These are phyloP conservation scores for Phylloporus arenicola DNA, from an alignment of 768 basidiomycete species.

Conservation along the genomic window DNA sequence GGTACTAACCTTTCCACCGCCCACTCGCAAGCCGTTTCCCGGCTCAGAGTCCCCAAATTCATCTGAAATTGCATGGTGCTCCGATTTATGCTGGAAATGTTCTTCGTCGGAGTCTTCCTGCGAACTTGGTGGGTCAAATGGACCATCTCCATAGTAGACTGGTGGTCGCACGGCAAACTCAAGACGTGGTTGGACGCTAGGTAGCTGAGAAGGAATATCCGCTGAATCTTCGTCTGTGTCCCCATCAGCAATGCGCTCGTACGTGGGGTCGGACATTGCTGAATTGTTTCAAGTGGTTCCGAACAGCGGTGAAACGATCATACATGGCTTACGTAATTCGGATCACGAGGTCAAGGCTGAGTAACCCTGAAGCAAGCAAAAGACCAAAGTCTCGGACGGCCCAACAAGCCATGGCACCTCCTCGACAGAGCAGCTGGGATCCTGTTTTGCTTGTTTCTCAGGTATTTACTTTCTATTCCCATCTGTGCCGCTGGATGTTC, in stretches of 20 bases:
- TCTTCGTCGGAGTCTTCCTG: constrained; percentile 56
- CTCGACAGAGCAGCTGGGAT: constrained; percentile 70
- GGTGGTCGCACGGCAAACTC: constrained; percentile 25
- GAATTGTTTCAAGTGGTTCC: neutral
- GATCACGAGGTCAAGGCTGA: constrained; percentile 12
- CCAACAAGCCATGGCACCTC: constrained; percentile 28
- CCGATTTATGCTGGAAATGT: constrained; percentile 43
- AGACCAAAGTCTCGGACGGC: neutral
- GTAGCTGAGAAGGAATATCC: constrained; percentile 5
- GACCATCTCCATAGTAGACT: constrained; percentile 69
- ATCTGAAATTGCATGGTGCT: constrained; percentile 1
- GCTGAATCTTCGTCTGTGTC: constrained; percentile 21
- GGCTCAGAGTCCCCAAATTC: constrained; percentile 22
- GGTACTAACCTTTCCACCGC: constrained; percentile 33
- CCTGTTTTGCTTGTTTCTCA: constrained; percentile 84
- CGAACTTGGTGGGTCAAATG: constrained; percentile 76
- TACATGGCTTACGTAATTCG: constrained; percentile 7
- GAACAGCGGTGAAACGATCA: constrained; percentile 3
- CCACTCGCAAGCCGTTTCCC: constrained; percentile 32
- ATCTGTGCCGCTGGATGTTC: neutral
- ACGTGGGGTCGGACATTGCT: constrained; percentile 25
- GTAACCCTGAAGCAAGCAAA: too few species aligned
- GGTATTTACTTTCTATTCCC: constrained; percentile 34
- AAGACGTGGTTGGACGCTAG: constrained; percentile 1
- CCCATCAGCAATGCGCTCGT: constrained; percentile 26